Conservation (phyloP, 768 basidiomycete species). For the Cubamyces lactineus region DNA sequence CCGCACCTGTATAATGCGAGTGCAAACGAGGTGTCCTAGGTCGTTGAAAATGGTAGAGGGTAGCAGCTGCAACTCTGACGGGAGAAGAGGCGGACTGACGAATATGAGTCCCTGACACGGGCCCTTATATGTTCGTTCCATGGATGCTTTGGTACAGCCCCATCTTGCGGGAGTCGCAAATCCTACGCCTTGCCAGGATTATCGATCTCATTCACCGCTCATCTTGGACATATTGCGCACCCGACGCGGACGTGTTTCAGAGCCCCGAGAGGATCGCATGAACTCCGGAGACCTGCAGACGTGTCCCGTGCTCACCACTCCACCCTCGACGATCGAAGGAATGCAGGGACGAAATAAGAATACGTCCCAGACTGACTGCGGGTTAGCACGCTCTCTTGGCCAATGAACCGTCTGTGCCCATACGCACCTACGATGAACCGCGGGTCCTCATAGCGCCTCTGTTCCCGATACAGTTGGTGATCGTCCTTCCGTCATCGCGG, state of each 20-base stretch:
- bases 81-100: not conserved
- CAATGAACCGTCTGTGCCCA: not conserved
- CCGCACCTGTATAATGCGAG: not conserved
- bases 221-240: not conserved
- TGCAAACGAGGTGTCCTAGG: too few relatives aligned
- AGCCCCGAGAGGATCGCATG: too few relatives aligned
- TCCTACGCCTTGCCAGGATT: not conserved
- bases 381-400: not conserved
- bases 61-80: not conserved
- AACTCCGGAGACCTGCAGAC: not conserved
- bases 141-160: not conserved
- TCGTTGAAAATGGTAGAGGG: too few relatives aligned
- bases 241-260: not conserved
- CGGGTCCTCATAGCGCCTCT: not conserved
- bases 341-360: not conserved
- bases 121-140: not conserved
- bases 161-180: not conserved
- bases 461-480: not conserved
- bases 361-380: not conserved
- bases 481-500: not conserved
- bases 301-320: not conserved
- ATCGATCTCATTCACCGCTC: constrained; percentile 3
- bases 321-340: not conserved
- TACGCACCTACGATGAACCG: not conserved
- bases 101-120: not conserved